Evolutionary conservation across 345 rosid species (phyloP), one percentile per base, ranked within the genome.

Genomic region (Syzygium aqueum): DNA sequence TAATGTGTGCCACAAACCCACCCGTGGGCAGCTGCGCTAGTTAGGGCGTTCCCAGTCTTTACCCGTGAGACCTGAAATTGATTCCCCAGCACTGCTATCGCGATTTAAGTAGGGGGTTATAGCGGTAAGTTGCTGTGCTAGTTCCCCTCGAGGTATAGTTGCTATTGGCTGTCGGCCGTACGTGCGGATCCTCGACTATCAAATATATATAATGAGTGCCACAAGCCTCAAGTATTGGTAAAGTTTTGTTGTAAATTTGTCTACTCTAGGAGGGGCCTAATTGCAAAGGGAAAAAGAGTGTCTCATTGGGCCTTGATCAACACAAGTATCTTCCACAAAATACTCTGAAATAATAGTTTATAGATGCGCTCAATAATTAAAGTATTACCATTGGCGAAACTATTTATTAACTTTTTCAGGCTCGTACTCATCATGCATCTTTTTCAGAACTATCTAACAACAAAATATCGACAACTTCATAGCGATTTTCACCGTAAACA

Each of bases 301-400:
- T 63, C 77, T 63, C 40, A 28, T 63, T 63, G 37, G 77, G 8
- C 23, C 78, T 67, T 30, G 78, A 67, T 67, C 78, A 16, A 28
- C 77, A 15, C 77, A 4, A 30, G 40, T 30, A 65, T 30, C 77
- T 65, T 33, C 23, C 78, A 30, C 22, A 30, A 67, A 67, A 67
- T 30, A 30, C 11, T 9, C 46, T 15, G 3, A 12, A 67, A 67
- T 21, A 67, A 67, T 8, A 4, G 1, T 17, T 30, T 67, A 67
- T 4, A 33, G 17, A 67, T 19, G 7, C 12, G 2, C 80, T 33
- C 46, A 0, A 19, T 8, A 33, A 27, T 3, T 6, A 5, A 23
- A 67, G 3, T 11, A 33, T 4, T 16, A 8, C 12, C 46, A 33
- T 33, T 1, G 0, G 11, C 2, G 3, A 33, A 67, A 67, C 25